A percentile compares a stretch with the other conserved stretches of the same genome.
These are phyloP conservation scores for Fusarium sp. DNA, from an alignment of 2,329 filamentous ascomycete species.

Conservation along the genomic window DNA sequence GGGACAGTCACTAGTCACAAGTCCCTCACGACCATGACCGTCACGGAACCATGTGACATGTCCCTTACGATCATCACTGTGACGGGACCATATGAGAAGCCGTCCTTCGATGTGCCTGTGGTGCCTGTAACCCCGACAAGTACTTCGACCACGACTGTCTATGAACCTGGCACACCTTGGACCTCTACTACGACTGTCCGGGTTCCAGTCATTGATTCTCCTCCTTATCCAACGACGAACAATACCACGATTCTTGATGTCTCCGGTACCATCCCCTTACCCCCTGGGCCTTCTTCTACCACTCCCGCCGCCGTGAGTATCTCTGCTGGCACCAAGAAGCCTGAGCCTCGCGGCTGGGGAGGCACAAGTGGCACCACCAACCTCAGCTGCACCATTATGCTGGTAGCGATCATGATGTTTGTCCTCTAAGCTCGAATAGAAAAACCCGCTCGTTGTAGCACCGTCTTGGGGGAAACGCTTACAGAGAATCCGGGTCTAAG, in stretches of 20 bases:
- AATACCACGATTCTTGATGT: slow-evolving; percentile 44
- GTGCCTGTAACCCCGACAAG: slow-evolving; percentile 37
- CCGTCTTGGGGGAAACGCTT: background rate
- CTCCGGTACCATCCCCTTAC: slow-evolving; percentile 47
- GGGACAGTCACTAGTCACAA: slow-evolving; percentile 46
- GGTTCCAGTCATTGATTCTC: slow-evolving; percentile 46
- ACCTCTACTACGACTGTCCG: slow-evolving; percentile 53
- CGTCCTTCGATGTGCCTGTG: background rate
- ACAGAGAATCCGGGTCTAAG: background rate
- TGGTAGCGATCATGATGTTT: slow-evolving; percentile 53
- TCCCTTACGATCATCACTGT: slow-evolving; percentile 39
- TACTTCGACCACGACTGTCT: slow-evolving; percentile 52
- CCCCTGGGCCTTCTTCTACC: slow-evolving; percentile 46
- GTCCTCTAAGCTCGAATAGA: slow-evolving; percentile 47
- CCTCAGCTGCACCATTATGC: slow-evolving; percentile 55
- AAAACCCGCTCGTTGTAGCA: background rate
- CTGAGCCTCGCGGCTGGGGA: slow-evolving; percentile 50
- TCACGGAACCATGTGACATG: background rate
- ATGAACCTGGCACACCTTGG: slow-evolving; percentile 46
- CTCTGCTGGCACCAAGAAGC: slow-evolving; percentile 53
- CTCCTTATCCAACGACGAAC: slow-evolving; percentile 51
- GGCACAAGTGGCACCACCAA: slow-evolving; percentile 50
- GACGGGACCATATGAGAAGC: slow-evolving; percentile 15
- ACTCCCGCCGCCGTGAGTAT: slow-evolving; percentile 49
- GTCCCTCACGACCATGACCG: slow-evolving; percentile 33